These are phyloP conservation scores for Colletotrichum musicola DNA, from an alignment of 2,329 filamentous ascomycete genomes.

Conservation along the genomic window DNA sequence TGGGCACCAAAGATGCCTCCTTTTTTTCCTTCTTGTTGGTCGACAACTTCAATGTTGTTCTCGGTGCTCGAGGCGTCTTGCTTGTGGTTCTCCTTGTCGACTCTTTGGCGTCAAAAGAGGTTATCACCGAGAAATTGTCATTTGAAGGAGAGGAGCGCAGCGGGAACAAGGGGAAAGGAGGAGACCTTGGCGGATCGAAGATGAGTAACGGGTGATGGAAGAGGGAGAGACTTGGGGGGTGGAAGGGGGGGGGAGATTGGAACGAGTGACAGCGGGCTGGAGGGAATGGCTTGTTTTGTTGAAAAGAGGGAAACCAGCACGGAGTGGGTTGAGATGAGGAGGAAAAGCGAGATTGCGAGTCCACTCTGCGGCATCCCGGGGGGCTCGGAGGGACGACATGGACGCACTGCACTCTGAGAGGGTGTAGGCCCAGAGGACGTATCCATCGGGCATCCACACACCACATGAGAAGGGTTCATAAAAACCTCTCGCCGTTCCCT, in stretches of 20 bases:
- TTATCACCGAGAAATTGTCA: slow-evolving; percentile 37
- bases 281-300: slow-evolving; percentile 56
- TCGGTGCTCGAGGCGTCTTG: background rate
- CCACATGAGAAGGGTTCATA: background rate
- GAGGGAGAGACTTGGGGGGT: slow-evolving; percentile 43
- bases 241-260: slow-evolving; percentile 50
- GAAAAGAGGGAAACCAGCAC: slow-evolving; percentile 50
- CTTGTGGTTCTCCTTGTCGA: background rate
- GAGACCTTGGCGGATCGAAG: slow-evolving; percentile 35
- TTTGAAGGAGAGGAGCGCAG: slow-evolving; percentile 31
- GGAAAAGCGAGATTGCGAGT: slow-evolving; percentile 40
- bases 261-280: slow-evolving; percentile 51
- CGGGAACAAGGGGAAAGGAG: slow-evolving; percentile 33
- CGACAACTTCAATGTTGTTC: background rate
- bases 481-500: background rate
- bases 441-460: background rate
- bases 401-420: background rate
- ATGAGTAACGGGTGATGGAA: slow-evolving; percentile 38
- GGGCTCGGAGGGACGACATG: slow-evolving; percentile 19
- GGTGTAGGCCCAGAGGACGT: slow-evolving; percentile 31
- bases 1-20: slow-evolving; percentile 29
- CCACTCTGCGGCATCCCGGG: slow-evolving; percentile 40
- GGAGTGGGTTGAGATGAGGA: slow-evolving; percentile 44
- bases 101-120: slow-evolving; percentile 31
- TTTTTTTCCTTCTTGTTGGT: background rate